Evolutionary conservation across 768 basidiomycete species (phyloP), one percentile per base, ranked within the genome.

Genomic region (Candolleomyces efflorescens): DNA sequence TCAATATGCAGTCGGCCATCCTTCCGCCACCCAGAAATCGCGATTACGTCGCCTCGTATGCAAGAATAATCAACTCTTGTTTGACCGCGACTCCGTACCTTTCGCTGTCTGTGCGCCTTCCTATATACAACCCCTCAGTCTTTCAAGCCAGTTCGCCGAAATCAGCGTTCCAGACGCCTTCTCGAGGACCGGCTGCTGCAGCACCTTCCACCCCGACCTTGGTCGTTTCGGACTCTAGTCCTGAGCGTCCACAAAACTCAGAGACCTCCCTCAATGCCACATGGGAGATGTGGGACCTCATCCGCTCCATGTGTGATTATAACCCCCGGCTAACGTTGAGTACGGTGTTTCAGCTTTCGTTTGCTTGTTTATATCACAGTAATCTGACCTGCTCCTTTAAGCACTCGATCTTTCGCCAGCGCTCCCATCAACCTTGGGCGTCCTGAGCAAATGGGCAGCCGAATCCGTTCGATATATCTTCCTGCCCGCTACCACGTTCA

Each of bases 261-360:
- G 84, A 85, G 62, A 75, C 73, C 9, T 83, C 87, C 60, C 73
- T 90, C 53, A 86, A 86, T 64, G 81, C 78, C 5, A 92, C 90
- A 0, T 99, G 97, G 96, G 97, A 98, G 69, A 96, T 95, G 85
- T 99, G 97, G 97, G 97, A 98, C 69, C 81, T 89, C 48, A 92
- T 99, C 58, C 80, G 95, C 59, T 87, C 88, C 3, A 81, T 96
- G 36, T 99, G 97, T 70, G 87, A 87, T 57, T 96, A 94, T 70
- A 85, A 83, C 67, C 75, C 80, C 27, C 82, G 90, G 24, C 66
- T 94, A 59, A 87, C 87, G 2, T 67, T 92, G 56, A 87, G 91
- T 93, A 69, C 62, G 80, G 37, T 39, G 51, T 38, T 53, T 72
- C 48, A 15, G 32, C 23, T 26, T 38, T 58, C 24, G 57, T 54